These are phyloP conservation scores for Anisodus acutangulus DNA, from an alignment of 257 asterid species.

Conservation along the genomic window DNA sequence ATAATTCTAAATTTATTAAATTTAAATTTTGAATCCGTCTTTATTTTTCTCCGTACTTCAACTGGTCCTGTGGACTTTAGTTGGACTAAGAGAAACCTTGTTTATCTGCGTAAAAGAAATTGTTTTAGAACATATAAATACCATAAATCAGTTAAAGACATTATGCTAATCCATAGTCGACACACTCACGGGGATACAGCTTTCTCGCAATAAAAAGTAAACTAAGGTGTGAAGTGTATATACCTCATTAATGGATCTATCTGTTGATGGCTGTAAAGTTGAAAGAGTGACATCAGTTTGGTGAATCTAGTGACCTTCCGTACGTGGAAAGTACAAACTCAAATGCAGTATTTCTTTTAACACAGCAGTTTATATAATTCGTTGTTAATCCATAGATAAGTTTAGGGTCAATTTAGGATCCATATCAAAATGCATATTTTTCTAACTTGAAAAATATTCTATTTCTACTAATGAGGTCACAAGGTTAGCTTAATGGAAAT, in stretches of 20 bases:
- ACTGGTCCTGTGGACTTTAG: too few species aligned
- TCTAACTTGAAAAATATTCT: too few species aligned
- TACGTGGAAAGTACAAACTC: slow-evolving; percentile 2
- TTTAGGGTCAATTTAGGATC: not conserved
- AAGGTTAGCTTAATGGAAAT: too few species aligned
- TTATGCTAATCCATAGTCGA: not conserved
- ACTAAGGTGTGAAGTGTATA: not conserved
- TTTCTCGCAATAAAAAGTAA: not conserved
- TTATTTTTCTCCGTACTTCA: too few species aligned
- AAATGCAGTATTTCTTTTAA: not conserved
- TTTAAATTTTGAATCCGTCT: too few species aligned
- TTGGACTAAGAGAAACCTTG: too few species aligned
- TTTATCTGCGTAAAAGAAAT: too few species aligned
- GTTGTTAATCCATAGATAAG: not conserved
- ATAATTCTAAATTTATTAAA: too few species aligned
- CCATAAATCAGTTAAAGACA: not conserved
- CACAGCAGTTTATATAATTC: not conserved
- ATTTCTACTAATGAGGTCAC: too few species aligned
- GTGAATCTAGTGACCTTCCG: not conserved
- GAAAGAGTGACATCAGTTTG: not conserved
- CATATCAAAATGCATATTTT: not conserved
- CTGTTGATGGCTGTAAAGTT: not conserved
- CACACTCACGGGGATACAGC: not conserved
- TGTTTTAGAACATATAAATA: too few species aligned
- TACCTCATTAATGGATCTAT: not conserved